Evolutionary conservation across 768 basidiomycete species (phyloP).

Genomic region (Fibroporia radiculosa): DNA sequence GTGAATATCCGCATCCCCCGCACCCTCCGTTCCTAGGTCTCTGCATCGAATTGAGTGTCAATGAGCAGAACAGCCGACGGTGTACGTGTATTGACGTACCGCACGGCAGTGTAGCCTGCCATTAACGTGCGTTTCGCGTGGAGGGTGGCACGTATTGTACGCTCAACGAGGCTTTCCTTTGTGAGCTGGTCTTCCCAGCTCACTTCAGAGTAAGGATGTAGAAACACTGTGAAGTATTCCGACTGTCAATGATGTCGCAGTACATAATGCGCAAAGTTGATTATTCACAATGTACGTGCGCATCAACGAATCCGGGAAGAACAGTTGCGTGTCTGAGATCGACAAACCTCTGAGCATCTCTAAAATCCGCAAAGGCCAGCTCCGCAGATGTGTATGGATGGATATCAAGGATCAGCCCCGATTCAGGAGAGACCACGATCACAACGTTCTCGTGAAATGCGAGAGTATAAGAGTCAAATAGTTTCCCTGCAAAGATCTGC

Average conservation of each 20-base stretch:
- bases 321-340: constrained; percentile 41
- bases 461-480: constrained; percentile 42
- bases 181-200: constrained; percentile 58
- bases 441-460: constrained; percentile 35
- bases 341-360: constrained; percentile 26
- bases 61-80: neutral
- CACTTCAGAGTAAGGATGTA: constrained; percentile 52
- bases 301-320: constrained; percentile 38
- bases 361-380: constrained; percentile 7
- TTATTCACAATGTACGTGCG: constrained; percentile 7
- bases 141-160: constrained; percentile 51
- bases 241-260: neutral
- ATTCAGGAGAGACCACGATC: constrained; percentile 37
- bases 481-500: constrained; percentile 34
- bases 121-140: constrained; percentile 51
- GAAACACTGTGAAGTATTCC: constrained; percentile 35
- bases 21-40: constrained; percentile 64
- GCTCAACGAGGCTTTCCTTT: constrained; percentile 48
- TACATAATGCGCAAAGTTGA: neutral
- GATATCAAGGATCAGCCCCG: constrained; percentile 44
- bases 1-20: constrained; percentile 51
- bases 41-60: constrained; percentile 22
- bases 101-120: constrained; percentile 57
- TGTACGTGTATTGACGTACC: constrained; percentile 31
- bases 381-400: constrained; percentile 7